These are phyloP conservation scores for Trichoderma reesei DNA, from an alignment of 495 filamentous ascomycete species.

Conservation along the genomic window DNA sequence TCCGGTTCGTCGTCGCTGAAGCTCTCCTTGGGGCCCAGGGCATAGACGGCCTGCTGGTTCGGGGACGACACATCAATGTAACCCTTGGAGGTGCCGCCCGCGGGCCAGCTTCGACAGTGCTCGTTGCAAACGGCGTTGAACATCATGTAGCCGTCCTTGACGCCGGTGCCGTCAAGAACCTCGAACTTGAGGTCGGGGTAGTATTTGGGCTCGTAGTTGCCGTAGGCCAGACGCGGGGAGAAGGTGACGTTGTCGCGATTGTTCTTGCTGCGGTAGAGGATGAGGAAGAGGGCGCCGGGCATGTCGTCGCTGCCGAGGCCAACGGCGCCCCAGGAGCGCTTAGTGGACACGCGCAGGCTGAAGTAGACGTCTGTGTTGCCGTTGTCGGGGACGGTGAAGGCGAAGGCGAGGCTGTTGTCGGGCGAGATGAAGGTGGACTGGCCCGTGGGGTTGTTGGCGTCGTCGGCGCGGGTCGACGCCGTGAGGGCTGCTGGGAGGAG, in stretches of 20 bases:
- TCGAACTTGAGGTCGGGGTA: slow-evolving; percentile 30
- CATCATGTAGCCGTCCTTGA: slow-evolving; percentile 30
- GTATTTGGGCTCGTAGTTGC: slow-evolving; percentile 37
- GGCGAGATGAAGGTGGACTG: slow-evolving; percentile 7
- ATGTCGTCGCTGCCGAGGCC: slow-evolving; percentile 43
- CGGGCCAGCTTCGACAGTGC: slow-evolving; percentile 37
- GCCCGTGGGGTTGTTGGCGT: neutral
- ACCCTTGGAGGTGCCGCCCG: slow-evolving; percentile 14
- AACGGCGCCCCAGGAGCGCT: slow-evolving; percentile 37
- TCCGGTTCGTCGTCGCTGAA: slow-evolving; percentile 27
- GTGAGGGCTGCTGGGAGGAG: neutral
- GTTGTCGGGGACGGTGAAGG: slow-evolving; percentile 26
- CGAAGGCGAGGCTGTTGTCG: slow-evolving; percentile 3
- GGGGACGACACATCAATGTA: slow-evolving; percentile 30
- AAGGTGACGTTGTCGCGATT: slow-evolving; percentile 40
- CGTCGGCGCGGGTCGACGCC: neutral
- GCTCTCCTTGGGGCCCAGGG: slow-evolving; percentile 31
- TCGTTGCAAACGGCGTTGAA: slow-evolving; percentile 34
- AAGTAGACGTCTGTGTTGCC: slow-evolving; percentile 38
- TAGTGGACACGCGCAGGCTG: slow-evolving; percentile 33
- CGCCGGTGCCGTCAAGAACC: slow-evolving; percentile 31
- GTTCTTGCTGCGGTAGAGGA: slow-evolving; percentile 33
- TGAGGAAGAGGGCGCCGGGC: slow-evolving; percentile 41
- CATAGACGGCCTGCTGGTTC: slow-evolving; percentile 41
- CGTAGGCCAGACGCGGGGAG: slow-evolving; percentile 33